Conservation (phyloP, 1,284 basidiomycete species). For the Irpex sp. region DNA sequence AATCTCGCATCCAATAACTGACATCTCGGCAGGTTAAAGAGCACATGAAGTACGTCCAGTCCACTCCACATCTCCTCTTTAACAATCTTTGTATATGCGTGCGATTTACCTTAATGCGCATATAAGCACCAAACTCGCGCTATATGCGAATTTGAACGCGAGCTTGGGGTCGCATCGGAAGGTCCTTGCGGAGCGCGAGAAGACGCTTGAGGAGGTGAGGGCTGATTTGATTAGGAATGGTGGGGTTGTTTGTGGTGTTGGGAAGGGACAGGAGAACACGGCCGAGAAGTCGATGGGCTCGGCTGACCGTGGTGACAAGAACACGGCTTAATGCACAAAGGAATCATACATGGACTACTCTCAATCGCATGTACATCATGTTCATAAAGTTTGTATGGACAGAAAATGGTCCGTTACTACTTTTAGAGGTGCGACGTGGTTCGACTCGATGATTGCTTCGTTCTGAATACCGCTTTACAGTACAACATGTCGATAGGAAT, state of each 20-base stretch:
- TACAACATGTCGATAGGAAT: too few relatives aligned
- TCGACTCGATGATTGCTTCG: too few relatives aligned
- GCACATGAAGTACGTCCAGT: slow-evolving; percentile 25
- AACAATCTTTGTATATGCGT: background rate
- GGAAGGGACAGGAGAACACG: background rate
- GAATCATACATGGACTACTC: too few relatives aligned
- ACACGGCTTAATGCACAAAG: too few relatives aligned
- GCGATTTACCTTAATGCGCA: background rate
- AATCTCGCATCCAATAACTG: background rate
- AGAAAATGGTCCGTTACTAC: too few relatives aligned
- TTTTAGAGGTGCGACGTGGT: too few relatives aligned
- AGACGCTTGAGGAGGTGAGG: slow-evolving; percentile 18
- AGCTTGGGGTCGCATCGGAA: slow-evolving; percentile 19
- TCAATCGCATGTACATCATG: too few relatives aligned
- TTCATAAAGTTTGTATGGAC: too few relatives aligned
- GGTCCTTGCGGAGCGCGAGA: slow-evolving; percentile 20
- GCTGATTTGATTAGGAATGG: slow-evolving; percentile 24
- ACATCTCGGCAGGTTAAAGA: slow-evolving; percentile 24
- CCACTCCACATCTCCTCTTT: background rate
- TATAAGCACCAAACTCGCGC: slow-evolving; percentile 21
- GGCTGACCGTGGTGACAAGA: too few relatives aligned
- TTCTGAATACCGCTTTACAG: too few relatives aligned
- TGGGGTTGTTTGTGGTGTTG: slow-evolving; percentile 17
- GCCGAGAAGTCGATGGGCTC: background rate
- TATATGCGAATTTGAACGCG: slow-evolving; percentile 22